phyloP scores from a whole-genome alignment of 2,329 filamentous ascomycete genomes.

The Rhinocladiella mackenziei region DNA sequence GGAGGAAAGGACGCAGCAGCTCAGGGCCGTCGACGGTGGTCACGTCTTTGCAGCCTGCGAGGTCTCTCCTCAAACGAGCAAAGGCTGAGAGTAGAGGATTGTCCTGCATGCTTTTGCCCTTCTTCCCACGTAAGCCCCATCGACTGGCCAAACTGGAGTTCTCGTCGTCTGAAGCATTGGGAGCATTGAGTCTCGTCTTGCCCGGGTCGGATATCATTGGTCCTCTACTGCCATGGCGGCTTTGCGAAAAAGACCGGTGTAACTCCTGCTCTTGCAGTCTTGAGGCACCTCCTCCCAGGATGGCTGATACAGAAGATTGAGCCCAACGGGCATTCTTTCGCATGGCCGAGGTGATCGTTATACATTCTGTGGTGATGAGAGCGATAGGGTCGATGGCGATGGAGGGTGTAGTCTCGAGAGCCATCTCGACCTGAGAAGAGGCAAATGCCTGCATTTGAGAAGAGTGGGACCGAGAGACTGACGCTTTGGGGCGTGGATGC shows the following conservation, averaged over 20 bases:
- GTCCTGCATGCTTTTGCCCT: conserved; percentile 94
- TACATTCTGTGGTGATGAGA: conserved; percentile 96
- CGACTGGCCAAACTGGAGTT: conserved; percentile 63
- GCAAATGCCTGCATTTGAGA: conserved; percentile 6
- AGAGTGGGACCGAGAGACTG: conserved; percentile 3
- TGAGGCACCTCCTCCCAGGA: conserved; percentile 67
- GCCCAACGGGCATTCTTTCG: conserved; percentile 96
- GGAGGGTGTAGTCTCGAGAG: conserved; percentile 9
- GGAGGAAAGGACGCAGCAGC: conserved; percentile 86
- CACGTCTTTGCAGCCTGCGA: conserved; percentile 88
- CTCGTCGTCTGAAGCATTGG: conserved; percentile 35
- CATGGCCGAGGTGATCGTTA: conserved; percentile 95
- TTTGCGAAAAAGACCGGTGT: conserved; percentile 34
- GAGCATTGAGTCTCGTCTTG: conserved; percentile 20
- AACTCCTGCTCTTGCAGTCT: conserved; percentile 44
- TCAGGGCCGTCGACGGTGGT: conserved; percentile 82
- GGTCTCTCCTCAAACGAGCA: conserved; percentile 78
- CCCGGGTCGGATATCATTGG: conserved; percentile 17
- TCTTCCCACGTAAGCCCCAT: conserved; percentile 92
- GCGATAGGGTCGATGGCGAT: conserved; percentile 88
- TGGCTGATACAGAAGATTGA: conserved; percentile 92
- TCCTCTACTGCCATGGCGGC: conserved; percentile 12
- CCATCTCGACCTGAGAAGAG: conserved; percentile 5
- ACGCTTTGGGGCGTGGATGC: conserved; percentile 6
- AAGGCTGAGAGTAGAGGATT: conserved; percentile 96